Base-by-base conservation (phyloP, 139 green algal genomes). In the Marvania coccoides region DNA sequence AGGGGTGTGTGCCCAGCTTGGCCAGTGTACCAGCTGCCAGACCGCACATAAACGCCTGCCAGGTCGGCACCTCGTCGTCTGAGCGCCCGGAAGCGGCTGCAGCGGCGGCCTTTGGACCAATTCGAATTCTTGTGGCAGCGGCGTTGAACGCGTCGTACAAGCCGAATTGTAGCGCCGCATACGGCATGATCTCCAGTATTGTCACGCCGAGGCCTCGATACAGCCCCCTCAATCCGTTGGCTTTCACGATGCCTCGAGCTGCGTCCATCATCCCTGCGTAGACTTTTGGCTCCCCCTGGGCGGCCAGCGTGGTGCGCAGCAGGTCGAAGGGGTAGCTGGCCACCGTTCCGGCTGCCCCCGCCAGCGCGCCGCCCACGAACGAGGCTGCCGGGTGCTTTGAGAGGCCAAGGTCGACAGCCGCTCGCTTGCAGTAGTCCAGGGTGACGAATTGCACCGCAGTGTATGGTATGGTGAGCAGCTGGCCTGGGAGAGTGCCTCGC, bases 281-380 rank as follows among this genome's bases (percentile, higher is more conserved):
- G 46, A 91, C 87, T 78, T 88, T 90, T 19, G 94, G 94, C 58
- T 96, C 83, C 4, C 94, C 94, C 76, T 99, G 94, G 0, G 91
- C 93, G 35, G 94, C 94, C 42, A 99, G 71, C 1, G 86, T 95
- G 12, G 94, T 99, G 14, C 94, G 77, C 53, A 99, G 84, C n/a
- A 98, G 74, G 78, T 99, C 94, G 71, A 99, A 97, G n/a, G 94
- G 94, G 73, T 99, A 99, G 0, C 85, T 94, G 2, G 81, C 86
- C 6, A 96, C 38, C 2, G 94, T 99, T 23, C 85, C 94, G 0
- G 88, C 87, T 23, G 87, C 81, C 2, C 94, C 94, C 6, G 94
- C 91, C 34, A 95, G 9, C 0, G 87, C 89, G 0, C 94, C 94
- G 31, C 78, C 88, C 9, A 80, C 70, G 55, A 97, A 96, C 0